Percentiles rank a stretch among this genome's conserved stretches.
Evolutionary conservation across 495 filamentous ascomycete species (phyloP).

Genomic region (Evansstolkia leycettana): DNA sequence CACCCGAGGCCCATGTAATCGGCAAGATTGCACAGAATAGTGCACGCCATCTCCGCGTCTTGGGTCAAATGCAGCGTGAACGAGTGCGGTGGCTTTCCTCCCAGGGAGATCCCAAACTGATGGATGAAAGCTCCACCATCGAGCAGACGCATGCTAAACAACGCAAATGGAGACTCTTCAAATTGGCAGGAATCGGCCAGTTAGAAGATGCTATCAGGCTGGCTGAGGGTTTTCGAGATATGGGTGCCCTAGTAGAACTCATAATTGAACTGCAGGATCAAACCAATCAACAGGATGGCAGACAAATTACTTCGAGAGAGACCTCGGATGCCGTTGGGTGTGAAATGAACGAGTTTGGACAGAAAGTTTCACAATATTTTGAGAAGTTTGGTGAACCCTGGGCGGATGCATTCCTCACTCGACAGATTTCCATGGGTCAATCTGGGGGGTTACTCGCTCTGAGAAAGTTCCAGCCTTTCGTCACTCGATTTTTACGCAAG

Average conservation of each 20-base stretch:
- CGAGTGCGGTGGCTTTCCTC: slow-evolving; percentile 46
- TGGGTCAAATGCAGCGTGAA: slow-evolving; percentile 50
- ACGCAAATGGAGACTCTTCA: slow-evolving; percentile 46
- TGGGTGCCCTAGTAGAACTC: slow-evolving; percentile 55
- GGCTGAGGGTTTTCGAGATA: slow-evolving; percentile 61
- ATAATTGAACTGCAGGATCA: slow-evolving; percentile 36
- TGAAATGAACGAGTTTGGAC: slow-evolving; percentile 23
- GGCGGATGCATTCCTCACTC: slow-evolving; percentile 69
- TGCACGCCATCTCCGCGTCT: slow-evolving; percentile 41
- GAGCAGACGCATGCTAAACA: slow-evolving; percentile 36
- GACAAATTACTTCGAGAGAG: slow-evolving; percentile 2
- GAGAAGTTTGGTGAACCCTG: slow-evolving; percentile 61
- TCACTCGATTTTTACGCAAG: slow-evolving; percentile 53
- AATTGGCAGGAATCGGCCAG: slow-evolving; percentile 56
- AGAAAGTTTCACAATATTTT: slow-evolving; percentile 50
- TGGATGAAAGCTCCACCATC: slow-evolving; percentile 32
- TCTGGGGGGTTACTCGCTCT: slow-evolving; percentile 55
- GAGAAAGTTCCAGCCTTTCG: slow-evolving; percentile 40
- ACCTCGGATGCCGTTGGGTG: slow-evolving; percentile 6
- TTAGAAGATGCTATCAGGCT: slow-evolving; percentile 56
- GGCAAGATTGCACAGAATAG: slow-evolving; percentile 39
- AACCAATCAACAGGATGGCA: slow-evolving; percentile 15
- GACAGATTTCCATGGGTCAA: slow-evolving; percentile 52
- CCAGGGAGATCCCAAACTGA: slow-evolving; percentile 32
- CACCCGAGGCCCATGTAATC: slow-evolving; percentile 21